These are phyloP conservation scores for Xylaria bambusicola DNA, from an alignment of 495 filamentous ascomycete genomes.

Conservation along the genomic window DNA sequence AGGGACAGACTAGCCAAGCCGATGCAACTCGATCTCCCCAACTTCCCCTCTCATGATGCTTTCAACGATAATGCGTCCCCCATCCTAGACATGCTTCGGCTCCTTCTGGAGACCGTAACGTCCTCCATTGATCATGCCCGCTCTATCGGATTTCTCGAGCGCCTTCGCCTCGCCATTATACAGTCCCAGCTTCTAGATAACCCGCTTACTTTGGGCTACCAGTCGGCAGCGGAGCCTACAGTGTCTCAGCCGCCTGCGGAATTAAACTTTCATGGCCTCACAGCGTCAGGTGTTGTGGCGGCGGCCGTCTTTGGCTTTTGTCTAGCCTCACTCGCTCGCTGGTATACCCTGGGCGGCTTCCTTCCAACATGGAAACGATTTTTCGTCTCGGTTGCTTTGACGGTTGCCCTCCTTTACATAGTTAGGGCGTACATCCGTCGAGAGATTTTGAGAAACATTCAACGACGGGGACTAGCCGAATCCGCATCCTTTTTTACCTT, in stretches of 20 bases:
- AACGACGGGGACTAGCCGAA: constrained; percentile 73
- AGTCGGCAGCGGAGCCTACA: constrained; percentile 26
- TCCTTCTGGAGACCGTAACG: constrained; percentile 60
- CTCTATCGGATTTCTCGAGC: constrained; percentile 86
- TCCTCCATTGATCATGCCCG: constrained; percentile 78
- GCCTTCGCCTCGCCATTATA: constrained; percentile 93
- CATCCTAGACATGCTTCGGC: constrained; percentile 26
- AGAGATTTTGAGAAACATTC: constrained; percentile 81
- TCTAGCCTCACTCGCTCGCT: constrained; percentile 72
- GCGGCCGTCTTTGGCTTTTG: constrained; percentile 63
- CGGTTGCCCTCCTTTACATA: constrained; percentile 56
- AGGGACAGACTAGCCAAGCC: constrained; percentile 65
- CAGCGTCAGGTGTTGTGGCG: constrained; percentile 45
- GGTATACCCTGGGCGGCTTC: constrained; percentile 54
- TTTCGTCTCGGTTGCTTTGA: constrained; percentile 57
- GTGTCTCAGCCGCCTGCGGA: constrained; percentile 23
- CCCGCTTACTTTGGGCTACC: constrained; percentile 30
- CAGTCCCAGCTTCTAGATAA: constrained; percentile 79
- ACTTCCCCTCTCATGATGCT: constrained; percentile 22
- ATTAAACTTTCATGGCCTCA: constrained; percentile 30
- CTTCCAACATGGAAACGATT: constrained; percentile 58
- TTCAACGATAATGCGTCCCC: constrained; percentile 26
- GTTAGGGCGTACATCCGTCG: constrained; percentile 74
- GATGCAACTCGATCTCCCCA: constrained; percentile 58
- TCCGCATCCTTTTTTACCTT: constrained; percentile 72